Conservation (phyloP, 176 grass and related monocot genomes). For the Coix lacrymajobi region DNA sequence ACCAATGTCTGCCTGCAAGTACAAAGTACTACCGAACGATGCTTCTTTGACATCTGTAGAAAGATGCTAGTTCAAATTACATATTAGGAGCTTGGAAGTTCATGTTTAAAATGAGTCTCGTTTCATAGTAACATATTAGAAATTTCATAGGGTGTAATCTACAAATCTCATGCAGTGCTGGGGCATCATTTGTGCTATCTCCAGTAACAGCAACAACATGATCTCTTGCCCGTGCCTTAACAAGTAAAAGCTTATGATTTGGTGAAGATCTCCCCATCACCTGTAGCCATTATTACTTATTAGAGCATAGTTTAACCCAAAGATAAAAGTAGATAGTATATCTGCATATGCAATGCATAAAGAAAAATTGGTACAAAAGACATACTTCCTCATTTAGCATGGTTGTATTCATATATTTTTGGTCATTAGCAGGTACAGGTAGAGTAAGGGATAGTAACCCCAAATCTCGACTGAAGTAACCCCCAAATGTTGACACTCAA, state of each 20-base stretch:
- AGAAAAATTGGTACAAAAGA: not conserved
- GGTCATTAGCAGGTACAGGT: not conserved
- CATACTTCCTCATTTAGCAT: not conserved
- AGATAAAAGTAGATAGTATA: not conserved
- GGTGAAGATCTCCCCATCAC: slow-evolving; percentile 97
- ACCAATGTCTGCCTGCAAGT: slow-evolving; percentile 91
- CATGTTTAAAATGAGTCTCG: not conserved
- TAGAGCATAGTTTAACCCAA: not conserved
- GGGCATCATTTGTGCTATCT: slow-evolving; percentile 96
- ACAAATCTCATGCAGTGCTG: slow-evolving; percentile 84
- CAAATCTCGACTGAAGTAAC: too few species aligned
- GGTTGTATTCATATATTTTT: not conserved
- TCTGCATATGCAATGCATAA: not conserved
- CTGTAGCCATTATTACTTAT: slow-evolving; percentile 47
- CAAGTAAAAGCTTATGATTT: slow-evolving; percentile 85
- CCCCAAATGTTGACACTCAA: not conserved
- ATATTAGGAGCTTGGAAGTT: not conserved
- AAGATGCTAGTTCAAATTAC: not conserved
- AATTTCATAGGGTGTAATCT: not conserved
- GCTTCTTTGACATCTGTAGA: not conserved
- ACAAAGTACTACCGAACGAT: slow-evolving; percentile 16
- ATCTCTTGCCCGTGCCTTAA: slow-evolving; percentile 57
- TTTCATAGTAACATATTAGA: not conserved
- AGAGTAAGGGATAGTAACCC: not conserved
- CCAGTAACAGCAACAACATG: slow-evolving; percentile 97